Conservation (phyloP, 2,329 filamentous ascomycete genomes). For the Penicillium sp. region DNA sequence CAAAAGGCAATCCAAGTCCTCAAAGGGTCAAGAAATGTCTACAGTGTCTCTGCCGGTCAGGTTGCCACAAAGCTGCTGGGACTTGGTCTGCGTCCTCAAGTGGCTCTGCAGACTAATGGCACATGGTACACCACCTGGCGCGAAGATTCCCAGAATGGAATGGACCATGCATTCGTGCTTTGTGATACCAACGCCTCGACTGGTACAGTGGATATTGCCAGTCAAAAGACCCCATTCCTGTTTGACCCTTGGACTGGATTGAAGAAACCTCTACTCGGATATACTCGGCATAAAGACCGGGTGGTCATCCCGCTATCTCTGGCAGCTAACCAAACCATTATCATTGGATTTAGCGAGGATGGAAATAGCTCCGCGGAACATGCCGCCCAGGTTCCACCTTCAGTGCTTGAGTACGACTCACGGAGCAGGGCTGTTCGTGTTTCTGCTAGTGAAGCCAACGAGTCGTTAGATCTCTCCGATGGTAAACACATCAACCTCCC, state of each 20-base stretch:
- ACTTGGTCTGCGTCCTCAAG: constrained; percentile 38
- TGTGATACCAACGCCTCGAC: constrained; percentile 9
- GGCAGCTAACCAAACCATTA: constrained; percentile 45
- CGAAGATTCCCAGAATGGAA: constrained; percentile 6
- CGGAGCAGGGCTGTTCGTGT: constrained; percentile 8
- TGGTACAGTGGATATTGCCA: constrained; percentile 35
- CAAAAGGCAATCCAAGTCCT: constrained; percentile 28
- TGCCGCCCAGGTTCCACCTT: constrained; percentile 9
- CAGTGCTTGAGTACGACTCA: constrained; percentile 14
- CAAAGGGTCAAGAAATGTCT: constrained; percentile 38
- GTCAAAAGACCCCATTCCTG: constrained; percentile 39
- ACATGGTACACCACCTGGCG: constrained; percentile 35
- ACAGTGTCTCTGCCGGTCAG: constrained; percentile 34
- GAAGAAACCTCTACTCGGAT: constrained; percentile 36
- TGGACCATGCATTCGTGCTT: constrained; percentile 12
- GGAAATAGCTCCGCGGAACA: not conserved
- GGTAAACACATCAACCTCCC: constrained; percentile 8
- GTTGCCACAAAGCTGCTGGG: constrained; percentile 36
- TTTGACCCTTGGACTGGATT: constrained; percentile 52
- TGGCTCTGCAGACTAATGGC: constrained; percentile 28
- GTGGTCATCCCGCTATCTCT: constrained; percentile 43
- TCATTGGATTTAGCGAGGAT: constrained; percentile 40
- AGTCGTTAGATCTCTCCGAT: constrained; percentile 13
- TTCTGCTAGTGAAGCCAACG: not conserved
- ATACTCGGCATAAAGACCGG: constrained; percentile 30